phyloP scores from a whole-genome alignment of 2,329 filamentous ascomycete species.

The Lasiodiplodia theobromae region DNA sequence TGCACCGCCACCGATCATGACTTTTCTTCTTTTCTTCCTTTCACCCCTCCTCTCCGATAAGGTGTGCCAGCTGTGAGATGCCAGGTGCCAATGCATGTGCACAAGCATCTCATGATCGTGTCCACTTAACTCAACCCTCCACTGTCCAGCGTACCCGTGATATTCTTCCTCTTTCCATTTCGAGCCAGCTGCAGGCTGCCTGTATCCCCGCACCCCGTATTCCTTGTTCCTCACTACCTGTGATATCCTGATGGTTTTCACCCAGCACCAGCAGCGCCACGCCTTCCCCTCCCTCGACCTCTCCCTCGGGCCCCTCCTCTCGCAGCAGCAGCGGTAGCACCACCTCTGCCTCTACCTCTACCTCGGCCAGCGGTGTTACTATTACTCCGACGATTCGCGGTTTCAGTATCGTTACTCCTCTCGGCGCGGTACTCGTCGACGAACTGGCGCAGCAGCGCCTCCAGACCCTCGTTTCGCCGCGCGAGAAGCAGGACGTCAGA shows the following conservation, averaged over 20 bases:
- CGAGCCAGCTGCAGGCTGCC: background rate
- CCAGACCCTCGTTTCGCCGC: constrained; percentile 84
- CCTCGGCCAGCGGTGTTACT: background rate
- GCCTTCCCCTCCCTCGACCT: background rate
- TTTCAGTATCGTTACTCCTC: constrained; percentile 33
- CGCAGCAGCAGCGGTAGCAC: background rate
- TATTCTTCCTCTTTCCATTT: background rate
- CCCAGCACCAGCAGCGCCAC: background rate
- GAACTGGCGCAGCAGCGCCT: constrained; percentile 74
- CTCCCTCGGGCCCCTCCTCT: background rate
- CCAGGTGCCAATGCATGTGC: background rate
- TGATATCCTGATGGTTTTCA: background rate
- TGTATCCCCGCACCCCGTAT: background rate
- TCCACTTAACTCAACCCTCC: background rate
- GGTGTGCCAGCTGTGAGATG: background rate
- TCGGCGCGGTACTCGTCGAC: constrained; percentile 60
- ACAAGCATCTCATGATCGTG: background rate
- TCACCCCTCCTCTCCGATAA: background rate
- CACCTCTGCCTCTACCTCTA: constrained; percentile 13
- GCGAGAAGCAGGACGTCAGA: constrained; percentile 89
- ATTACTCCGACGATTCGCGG: constrained; percentile 3
- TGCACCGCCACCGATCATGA: constrained; percentile 16
- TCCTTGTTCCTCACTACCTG: background rate
- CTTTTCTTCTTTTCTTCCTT: background rate
- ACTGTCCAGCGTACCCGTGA: background rate